These are phyloP conservation scores for Kwoniella sp. DNA, from an alignment of 768 basidiomycete species.

Conservation along the genomic window DNA sequence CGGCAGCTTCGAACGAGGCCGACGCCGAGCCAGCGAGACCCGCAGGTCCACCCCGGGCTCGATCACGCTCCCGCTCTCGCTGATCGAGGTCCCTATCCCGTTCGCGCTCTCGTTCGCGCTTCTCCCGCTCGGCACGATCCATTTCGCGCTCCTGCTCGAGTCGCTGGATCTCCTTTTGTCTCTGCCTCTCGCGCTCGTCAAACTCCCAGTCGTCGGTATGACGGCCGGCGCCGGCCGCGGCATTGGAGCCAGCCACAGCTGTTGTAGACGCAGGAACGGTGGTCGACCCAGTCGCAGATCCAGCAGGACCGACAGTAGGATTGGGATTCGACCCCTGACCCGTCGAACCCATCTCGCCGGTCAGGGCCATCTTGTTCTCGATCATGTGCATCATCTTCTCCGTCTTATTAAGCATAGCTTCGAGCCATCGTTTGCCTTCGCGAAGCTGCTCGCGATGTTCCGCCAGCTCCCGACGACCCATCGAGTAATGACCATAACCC, in stretches of 20 bases:
- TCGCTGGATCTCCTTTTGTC: constrained; percentile 33
- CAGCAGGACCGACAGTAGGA: no score
- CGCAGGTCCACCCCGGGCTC: constrained; percentile 8
- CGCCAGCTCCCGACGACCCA: constrained; percentile 40
- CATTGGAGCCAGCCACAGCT: neutral
- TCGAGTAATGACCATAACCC: constrained; percentile 29
- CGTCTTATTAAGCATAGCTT: constrained; percentile 42
- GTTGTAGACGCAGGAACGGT: neutral
- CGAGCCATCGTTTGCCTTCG: constrained; percentile 48
- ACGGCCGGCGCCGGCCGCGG: neutral
- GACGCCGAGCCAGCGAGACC: neutral
- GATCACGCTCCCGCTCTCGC: constrained; percentile 21
- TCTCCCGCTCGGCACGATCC: constrained; percentile 32
- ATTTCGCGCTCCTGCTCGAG: constrained; percentile 34
- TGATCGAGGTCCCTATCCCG: constrained; percentile 11
- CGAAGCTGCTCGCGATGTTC: constrained; percentile 49
- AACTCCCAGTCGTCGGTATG: constrained; percentile 37
- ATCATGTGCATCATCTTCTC: constrained; percentile 44
- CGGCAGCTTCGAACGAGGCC: neutral
- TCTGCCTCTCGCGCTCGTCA: constrained; percentile 39
- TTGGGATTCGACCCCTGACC: neutral
- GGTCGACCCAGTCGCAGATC: neutral
- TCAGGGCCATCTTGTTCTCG: constrained; percentile 42
- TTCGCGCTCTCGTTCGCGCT: constrained; percentile 21
- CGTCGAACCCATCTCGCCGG: constrained; percentile 17